Evolutionary conservation across 306 rosid species (phyloP), one percentile per base, ranked within the genome.

Genomic region (Trifolium dubium): DNA sequence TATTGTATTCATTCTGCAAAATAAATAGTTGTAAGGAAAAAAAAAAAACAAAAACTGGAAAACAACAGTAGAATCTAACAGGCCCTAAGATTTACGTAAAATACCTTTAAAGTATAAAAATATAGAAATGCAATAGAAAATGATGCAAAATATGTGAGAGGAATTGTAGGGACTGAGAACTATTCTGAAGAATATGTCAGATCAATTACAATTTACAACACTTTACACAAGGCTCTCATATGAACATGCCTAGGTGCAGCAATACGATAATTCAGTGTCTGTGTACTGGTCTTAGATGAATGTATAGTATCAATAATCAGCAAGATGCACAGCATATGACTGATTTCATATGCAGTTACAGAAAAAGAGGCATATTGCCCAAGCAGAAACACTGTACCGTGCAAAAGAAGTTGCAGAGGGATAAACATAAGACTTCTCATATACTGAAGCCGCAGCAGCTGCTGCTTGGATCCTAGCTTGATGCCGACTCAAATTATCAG

Each of bases 401-500:
- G 47, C 93, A 74, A 83, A 79, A 40, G 95, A 80, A 80, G 81
- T 81, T 79, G 90, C 81, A 43, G 88, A 79, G 12, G 88, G 88
- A 65, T 85, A 85, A n/a, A 85, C 86, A 62, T 78, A 85, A 78
- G 98, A 94, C 75, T 88, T 94, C 89, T 88, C 97, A 77, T 94
- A 94, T 76, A 89, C 80, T 47, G 96, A 84, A 67, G 98, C 98
- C 30, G 98, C 96, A 4, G 92, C 88, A 13, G 96, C 96, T n/a
- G 96, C 96, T 63, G 98, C 95, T 86, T 63, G 97, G 64, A 89
- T 95, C 83, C 97, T 89, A 50, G 95, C 90, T 83, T 91, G 95
- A 80, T 89, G 95, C 63, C 72, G 85, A 80, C 89, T 91, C 73
- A 87, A 47, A 76, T 66, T 83, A 84, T 84, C 88, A 77, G 85